A percentile compares a stretch with the other conserved stretches of the same genome.
phyloP scores from a whole-genome alignment of 1,284 basidiomycete genomes.

The Ceratobasidium papillatum region DNA sequence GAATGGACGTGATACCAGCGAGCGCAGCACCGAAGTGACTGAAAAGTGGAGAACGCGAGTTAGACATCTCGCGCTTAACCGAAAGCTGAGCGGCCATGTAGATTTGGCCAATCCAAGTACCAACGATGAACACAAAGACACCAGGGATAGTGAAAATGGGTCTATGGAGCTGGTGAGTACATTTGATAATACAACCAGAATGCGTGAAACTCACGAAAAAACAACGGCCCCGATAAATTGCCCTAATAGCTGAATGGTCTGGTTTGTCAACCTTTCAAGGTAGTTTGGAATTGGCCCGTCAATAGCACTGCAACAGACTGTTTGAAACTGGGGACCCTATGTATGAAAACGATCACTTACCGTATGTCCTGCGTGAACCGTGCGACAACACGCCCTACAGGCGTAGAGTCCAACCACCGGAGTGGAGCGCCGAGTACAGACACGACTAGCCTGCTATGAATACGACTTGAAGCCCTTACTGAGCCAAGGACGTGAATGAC shows the following conservation, averaged over 20 bases:
- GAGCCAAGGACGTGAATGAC: constrained; percentile 56
- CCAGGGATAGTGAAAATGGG: constrained; percentile 55
- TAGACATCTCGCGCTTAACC: constrained; percentile 73
- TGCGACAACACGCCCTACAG: constrained; percentile 55
- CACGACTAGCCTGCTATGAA: constrained; percentile 65
- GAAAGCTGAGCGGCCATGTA: constrained; percentile 76
- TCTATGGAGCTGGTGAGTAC: not conserved
- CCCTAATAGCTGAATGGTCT: constrained; percentile 52
- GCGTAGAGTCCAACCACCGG: constrained; percentile 56
- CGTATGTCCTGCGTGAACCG: constrained; percentile 57
- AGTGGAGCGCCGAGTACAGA: constrained; percentile 66
- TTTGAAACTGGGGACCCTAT: constrained; percentile 45
- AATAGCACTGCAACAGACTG: not conserved
- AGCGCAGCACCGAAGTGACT: constrained; percentile 51
- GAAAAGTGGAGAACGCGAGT: constrained; percentile 71
- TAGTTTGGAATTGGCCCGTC: constrained; percentile 44
- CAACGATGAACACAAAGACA: constrained; percentile 56
- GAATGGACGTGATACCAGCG: constrained; percentile 51
- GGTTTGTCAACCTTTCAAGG: constrained; percentile 50
- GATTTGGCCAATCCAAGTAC: constrained; percentile 58
- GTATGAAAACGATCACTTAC: constrained; percentile 50
- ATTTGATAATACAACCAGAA: no score
- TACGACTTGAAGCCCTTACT: constrained; percentile 62
- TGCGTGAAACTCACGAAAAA: constrained; percentile 46
- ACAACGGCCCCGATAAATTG: constrained; percentile 56